phyloP scores from a whole-genome alignment of 352 stramenopile genomes.

The Phytophthora vignae region DNA sequence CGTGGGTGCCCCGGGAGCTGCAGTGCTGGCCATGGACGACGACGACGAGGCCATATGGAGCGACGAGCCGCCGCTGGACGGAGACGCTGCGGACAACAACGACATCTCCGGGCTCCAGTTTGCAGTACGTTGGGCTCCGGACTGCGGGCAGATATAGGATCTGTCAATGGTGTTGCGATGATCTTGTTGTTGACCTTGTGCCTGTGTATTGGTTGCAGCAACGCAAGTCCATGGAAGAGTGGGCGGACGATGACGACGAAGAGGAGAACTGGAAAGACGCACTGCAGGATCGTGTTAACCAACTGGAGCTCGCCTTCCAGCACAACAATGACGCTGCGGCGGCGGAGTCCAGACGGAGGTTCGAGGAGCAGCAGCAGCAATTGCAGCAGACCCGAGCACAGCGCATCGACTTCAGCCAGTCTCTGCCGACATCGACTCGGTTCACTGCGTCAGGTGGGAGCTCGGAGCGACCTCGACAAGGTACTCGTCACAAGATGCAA shows the following conservation, averaged over 20 bases:
- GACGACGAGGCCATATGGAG: conserved; percentile 62
- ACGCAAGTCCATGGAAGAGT: conserved; percentile 74
- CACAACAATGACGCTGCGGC: conserved; percentile 39
- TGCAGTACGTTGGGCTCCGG: conserved; percentile 24
- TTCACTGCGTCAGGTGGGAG: conserved; percentile 6
- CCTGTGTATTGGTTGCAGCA: conserved; percentile 31
- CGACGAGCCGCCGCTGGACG: conserved; percentile 42
- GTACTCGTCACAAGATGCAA: conserved; percentile 51
- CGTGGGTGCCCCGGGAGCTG: background rate
- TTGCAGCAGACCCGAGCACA: conserved; percentile 14
- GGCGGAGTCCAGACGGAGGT: conserved; percentile 20
- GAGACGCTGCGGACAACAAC: conserved; percentile 27
- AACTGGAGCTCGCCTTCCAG: conserved; percentile 72
- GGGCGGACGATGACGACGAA: conserved; percentile 82
- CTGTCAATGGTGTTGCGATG: too few species aligned
- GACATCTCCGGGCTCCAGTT: conserved; percentile 32
- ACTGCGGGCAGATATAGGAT: background rate
- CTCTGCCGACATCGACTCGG: conserved; percentile 23
- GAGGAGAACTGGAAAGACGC: conserved; percentile 84
- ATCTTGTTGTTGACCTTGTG: conserved; percentile 13
- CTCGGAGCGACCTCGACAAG: conserved; percentile 20
- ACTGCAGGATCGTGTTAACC: conserved; percentile 79
- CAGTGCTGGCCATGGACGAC: conserved; percentile 30
- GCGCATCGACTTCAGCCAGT: conserved; percentile 26
- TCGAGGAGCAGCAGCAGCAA: conserved; percentile 25